phyloP scores from a whole-genome alignment of 306 rosid genomes.

The Chamaecrista fasciculata region DNA sequence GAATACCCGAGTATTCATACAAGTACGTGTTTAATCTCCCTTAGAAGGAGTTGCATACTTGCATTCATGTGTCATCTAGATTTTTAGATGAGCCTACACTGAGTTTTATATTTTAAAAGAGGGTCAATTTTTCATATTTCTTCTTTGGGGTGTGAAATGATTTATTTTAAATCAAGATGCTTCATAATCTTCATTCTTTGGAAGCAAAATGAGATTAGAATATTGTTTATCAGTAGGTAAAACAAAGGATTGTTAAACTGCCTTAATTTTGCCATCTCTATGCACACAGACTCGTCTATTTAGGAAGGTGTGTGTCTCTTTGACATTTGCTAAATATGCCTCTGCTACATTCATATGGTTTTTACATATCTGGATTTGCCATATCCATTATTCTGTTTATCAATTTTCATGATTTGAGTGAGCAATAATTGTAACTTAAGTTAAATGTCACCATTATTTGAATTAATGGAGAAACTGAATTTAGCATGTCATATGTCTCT shows the following conservation, averaged over 20 bases:
- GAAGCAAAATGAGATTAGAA: neutral
- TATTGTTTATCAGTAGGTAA: neutral
- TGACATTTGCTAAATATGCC: neutral
- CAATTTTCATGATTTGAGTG: neutral
- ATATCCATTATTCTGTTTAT: neutral
- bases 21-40: slow-evolving; percentile 42
- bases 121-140: neutral
- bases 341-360: neutral
- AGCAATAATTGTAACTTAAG: neutral
- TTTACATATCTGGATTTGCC: neutral
- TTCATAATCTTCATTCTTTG: slow-evolving; percentile 1
- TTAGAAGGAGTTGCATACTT: neutral
- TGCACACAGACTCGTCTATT: neutral
- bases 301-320: neutral
- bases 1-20: slow-evolving; percentile 78
- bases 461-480: neutral
- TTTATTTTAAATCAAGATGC: neutral
- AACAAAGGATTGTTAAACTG: neutral
- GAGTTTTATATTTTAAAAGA: neutral
- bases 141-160: neutral
- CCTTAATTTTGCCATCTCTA: neutral
- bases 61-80: neutral
- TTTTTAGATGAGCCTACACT: neutral
- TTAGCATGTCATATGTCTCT: slow-evolving; percentile 7
- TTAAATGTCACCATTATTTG: neutral